Percentiles rank a stretch among this genome's conserved stretches.
Evolutionary conservation across 1,139 yeast genomes (phyloP).

Genomic region (Debaryomyces sp.): DNA sequence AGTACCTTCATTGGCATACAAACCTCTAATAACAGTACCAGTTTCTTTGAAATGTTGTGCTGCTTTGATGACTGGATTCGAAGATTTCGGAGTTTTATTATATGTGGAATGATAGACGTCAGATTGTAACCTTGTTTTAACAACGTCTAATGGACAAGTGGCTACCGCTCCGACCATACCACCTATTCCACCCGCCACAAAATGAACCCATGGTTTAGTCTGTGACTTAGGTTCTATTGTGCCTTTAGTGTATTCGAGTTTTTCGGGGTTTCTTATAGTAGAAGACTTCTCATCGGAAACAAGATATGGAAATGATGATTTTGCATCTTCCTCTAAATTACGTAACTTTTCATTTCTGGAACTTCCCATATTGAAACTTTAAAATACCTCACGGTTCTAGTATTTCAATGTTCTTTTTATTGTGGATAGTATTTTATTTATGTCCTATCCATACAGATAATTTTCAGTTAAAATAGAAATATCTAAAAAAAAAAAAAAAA

Average conservation of each 20-base stretch:
- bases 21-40: slow-evolving; percentile 64
- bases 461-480: background rate
- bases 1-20: slow-evolving; percentile 77
- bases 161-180: slow-evolving; percentile 97
- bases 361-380: background rate
- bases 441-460: background rate
- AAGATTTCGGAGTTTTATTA: slow-evolving; percentile 44
- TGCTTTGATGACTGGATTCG: slow-evolving; percentile 46
- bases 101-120: slow-evolving; percentile 61
- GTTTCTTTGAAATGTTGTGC: slow-evolving; percentile 83
- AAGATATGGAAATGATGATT: slow-evolving; percentile 60
- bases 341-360: slow-evolving; percentile 4
- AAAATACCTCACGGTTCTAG: background rate
- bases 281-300: slow-evolving; percentile 72
- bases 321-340: slow-evolving; percentile 54
- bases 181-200: slow-evolving; percentile 98
- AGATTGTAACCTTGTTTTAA: slow-evolving; percentile 91
- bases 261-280: slow-evolving; percentile 38
- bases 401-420: background rate
- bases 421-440: background rate
- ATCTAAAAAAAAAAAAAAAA: background rate
- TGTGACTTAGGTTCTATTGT: slow-evolving; percentile 15
- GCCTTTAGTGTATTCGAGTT: slow-evolving; percentile 10
- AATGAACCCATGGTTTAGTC: slow-evolving; percentile 90
- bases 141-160: slow-evolving; percentile 95